Conservation (phyloP, 2,329 filamentous ascomycete genomes). For the Xenosphaeropsis pyriputrescens region DNA sequence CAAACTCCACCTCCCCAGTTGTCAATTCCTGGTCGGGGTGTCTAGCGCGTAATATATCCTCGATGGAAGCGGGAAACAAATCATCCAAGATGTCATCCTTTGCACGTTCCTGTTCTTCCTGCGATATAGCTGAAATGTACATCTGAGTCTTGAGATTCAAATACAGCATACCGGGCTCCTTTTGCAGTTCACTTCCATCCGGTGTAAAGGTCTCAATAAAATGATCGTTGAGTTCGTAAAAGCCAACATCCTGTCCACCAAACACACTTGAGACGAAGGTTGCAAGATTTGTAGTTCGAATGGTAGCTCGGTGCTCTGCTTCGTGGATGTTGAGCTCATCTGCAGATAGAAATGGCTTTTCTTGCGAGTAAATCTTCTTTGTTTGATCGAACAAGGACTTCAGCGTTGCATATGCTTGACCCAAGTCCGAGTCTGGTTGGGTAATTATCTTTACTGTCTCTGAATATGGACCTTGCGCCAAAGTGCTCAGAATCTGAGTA, state of each 20-base stretch:
- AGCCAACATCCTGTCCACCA: slow-evolving; percentile 47
- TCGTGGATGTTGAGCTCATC: slow-evolving; percentile 35
- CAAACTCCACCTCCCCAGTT: slow-evolving; percentile 43
- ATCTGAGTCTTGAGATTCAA: slow-evolving; percentile 54
- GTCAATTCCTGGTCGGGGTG: slow-evolving; percentile 39
- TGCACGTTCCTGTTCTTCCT: slow-evolving; percentile 29
- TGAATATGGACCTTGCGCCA: slow-evolving; percentile 38
- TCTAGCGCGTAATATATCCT: slow-evolving; percentile 33
- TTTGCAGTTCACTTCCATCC: slow-evolving; percentile 38
- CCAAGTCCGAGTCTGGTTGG: slow-evolving; percentile 35
- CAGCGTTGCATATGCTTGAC: slow-evolving; percentile 45
- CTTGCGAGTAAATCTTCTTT: slow-evolving; percentile 43
- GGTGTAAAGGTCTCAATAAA: slow-evolving; percentile 51
- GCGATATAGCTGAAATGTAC: slow-evolving; percentile 45
- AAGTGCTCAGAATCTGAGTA: slow-evolving; percentile 39
- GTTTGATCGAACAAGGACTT: slow-evolving; percentile 49
- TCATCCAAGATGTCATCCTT: slow-evolving; percentile 41
- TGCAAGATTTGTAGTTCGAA: slow-evolving; percentile 49
- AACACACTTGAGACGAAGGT: slow-evolving; percentile 51
- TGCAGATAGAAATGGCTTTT: slow-evolving; percentile 32
- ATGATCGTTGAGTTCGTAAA: slow-evolving; percentile 45
- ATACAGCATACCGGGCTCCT: slow-evolving; percentile 43
- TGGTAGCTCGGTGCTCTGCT: slow-evolving; percentile 36
- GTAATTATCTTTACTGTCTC: slow-evolving; percentile 42
- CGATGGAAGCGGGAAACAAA: slow-evolving; percentile 42